Evolutionary conservation across 2,329 filamentous ascomycete species (phyloP).

Genomic region (Hymenoscyphus repandus): DNA sequence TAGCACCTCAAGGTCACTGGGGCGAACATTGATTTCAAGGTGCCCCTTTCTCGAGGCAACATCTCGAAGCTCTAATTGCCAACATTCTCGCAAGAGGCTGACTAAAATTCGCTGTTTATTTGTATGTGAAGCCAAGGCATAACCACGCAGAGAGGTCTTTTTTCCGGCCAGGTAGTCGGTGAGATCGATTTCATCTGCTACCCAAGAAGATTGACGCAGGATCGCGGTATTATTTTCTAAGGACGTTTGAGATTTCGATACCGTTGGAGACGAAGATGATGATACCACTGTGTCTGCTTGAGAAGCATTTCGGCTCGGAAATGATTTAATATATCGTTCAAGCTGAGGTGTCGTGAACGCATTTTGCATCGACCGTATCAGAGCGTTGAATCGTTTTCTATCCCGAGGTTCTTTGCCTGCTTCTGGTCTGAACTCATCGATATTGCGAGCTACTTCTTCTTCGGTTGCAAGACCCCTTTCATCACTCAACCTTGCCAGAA

Average conservation of each 20-base stretch:
- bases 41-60: slow-evolving; percentile 27
- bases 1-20: slow-evolving; percentile 25
- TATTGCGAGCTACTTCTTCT: slow-evolving; percentile 28
- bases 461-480: slow-evolving; percentile 26
- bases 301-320: slow-evolving; percentile 4
- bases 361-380: slow-evolving; percentile 24
- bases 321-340: slow-evolving; percentile 23
- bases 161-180: slow-evolving; percentile 19
- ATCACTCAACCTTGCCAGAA: slow-evolving; percentile 23
- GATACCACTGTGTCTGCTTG: neutral
- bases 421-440: slow-evolving; percentile 25
- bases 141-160: slow-evolving; percentile 21
- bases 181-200: slow-evolving; percentile 22
- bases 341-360: slow-evolving; percentile 29
- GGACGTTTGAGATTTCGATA: neutral
- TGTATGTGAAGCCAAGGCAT: slow-evolving; percentile 25
- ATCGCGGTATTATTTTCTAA: slow-evolving; percentile 8
- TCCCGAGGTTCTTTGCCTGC: slow-evolving; percentile 11
- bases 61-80: slow-evolving; percentile 28
- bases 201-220: slow-evolving; percentile 24
- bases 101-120: slow-evolving; percentile 26
- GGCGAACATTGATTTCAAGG: slow-evolving; percentile 26
- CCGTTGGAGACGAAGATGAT: neutral
- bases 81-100: slow-evolving; percentile 27
- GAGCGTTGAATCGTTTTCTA: slow-evolving; percentile 25